Evolutionary conservation across 257 asterid genomes (phyloP), one percentile per base, ranked within the genome.

Genomic region (Capsicum rhomboideum): DNA sequence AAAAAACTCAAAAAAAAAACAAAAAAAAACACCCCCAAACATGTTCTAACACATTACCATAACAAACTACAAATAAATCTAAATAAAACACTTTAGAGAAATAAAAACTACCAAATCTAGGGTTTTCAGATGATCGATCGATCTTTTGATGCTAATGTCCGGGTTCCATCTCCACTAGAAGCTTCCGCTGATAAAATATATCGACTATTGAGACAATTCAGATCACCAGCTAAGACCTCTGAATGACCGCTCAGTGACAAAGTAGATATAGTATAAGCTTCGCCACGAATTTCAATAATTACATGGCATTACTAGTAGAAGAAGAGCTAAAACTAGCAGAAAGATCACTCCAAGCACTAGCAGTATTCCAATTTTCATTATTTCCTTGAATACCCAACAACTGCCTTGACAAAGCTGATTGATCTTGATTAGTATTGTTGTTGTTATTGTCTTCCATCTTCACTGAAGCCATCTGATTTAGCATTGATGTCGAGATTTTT

Each of bases 241-340:
- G 40, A 79, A 18, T 29, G 31, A 79, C 34, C 52, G 12, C 31
- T 58, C 72, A 2, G 14, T 11, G 6, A 12, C 17, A 34, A 26
- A 66, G 59, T 4, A 63, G 44, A 29, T 67, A 29, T 67, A 82
- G 63, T 21, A 28, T 52, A 44, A 71, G 29, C n/a, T 85, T 34
- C 18, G 23, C 5, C 42, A 6, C 26, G 6, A 14, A 50, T 26
- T 18, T 10, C 20, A 28, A 66, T 85, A 21, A 66, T 85, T 89
- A 93, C 82, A 87, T 85, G 2, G 92, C 93, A 85, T 92, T 92
- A 82, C 91, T 92, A 23, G 96, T 89, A 1, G 99, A 92, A 77
- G 96, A 90, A 52, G 98, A 92, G 83, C 94, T 92, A 88, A 95
- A 95, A 83, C 92, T 89, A 7, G 83, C 83, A n/a, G 97, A 88